phyloP scores from a whole-genome alignment of 2,329 filamentous ascomycete genomes.

The Trichoderma asperellum region DNA sequence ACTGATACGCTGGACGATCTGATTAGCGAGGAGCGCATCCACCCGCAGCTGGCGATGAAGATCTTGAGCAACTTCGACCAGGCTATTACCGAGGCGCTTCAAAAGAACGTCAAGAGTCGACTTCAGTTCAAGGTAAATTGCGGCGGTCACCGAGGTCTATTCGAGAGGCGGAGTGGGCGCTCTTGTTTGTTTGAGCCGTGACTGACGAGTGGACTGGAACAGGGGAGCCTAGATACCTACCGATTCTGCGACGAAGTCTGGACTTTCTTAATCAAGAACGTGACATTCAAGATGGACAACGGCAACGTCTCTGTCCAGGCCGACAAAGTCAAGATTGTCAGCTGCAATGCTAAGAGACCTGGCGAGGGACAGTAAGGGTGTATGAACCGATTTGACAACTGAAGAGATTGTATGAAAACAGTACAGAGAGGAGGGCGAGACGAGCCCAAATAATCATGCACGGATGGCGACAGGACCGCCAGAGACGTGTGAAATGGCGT shows the following conservation, averaged over 20 bases:
- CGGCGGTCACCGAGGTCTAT: not conserved
- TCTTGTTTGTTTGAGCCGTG: not conserved
- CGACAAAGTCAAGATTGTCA: conserved; percentile 98
- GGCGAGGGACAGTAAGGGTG: conserved; percentile 42
- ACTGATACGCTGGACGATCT: conserved; percentile 97
- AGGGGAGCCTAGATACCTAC: conserved; percentile 98
- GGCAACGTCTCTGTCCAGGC: conserved; percentile 72
- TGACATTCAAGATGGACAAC: conserved; percentile 97
- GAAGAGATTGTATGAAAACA: not conserved
- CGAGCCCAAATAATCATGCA: not conserved
- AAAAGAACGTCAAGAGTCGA: conserved; percentile 88
- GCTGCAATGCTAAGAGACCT: conserved; percentile 84
- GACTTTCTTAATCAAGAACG: conserved; percentile 98
- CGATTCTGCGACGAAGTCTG: conserved; percentile 99
- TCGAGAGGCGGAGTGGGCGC: not conserved
- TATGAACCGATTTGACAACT: not conserved
- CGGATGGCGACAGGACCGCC: conserved; percentile 3
- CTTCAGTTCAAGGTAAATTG: conserved; percentile 86
- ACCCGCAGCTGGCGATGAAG: conserved; percentile 98
- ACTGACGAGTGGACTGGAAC: conserved; percentile 7
- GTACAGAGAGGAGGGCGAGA: not conserved
- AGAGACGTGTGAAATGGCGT: conserved; percentile 29
- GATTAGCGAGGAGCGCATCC: conserved; percentile 92
- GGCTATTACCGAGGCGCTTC: conserved; percentile 85
- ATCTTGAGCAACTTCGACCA: conserved; percentile 95